phyloP scores from a whole-genome alignment of 352 stramenopile genomes.

The Phytophthora sp. region DNA sequence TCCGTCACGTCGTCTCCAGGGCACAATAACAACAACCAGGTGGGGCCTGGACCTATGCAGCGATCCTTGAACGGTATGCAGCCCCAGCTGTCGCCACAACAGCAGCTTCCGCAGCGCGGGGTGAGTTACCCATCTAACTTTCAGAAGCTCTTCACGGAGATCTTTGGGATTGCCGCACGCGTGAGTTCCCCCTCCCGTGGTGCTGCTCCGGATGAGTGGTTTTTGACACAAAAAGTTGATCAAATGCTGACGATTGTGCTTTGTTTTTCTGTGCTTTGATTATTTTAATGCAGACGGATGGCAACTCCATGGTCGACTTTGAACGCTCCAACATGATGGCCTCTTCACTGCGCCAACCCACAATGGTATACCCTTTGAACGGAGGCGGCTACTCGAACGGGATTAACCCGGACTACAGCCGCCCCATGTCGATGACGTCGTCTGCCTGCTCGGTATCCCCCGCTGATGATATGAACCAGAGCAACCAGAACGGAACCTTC shows the following conservation, averaged over 20 bases:
- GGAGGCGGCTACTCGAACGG: conserved; percentile 39
- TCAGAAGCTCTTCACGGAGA: conserved; percentile 63
- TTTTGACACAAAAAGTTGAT: not conserved
- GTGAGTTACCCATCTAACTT: conserved; percentile 58
- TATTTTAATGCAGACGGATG: conserved; percentile 33
- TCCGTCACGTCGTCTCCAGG: conserved; percentile 57
- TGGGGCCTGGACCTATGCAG: conserved; percentile 19
- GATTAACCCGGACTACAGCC: conserved; percentile 37
- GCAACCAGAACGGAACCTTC: conserved; percentile 44
- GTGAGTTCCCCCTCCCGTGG: conserved; percentile 39
- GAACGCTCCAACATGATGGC: conserved; percentile 53
- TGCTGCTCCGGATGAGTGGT: not conserved
- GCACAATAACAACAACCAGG: conserved; percentile 27
- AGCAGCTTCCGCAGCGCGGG: conserved; percentile 32
- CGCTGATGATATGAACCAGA: conserved; percentile 38
- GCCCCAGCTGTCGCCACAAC: conserved; percentile 22
- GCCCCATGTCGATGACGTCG: conserved; percentile 42
- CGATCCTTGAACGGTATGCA: conserved; percentile 32
- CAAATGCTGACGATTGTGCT: conserved; percentile 8
- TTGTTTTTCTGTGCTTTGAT: not conserved
- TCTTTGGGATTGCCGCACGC: conserved; percentile 35
- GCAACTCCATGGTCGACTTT: conserved; percentile 49
- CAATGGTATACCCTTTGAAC: conserved; percentile 41
- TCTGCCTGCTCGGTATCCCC: conserved; percentile 34
- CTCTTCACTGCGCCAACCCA: conserved; percentile 47